These are phyloP conservation scores for Spencermartinsiella ligniputridi DNA, from an alignment of 1,139 yeast species.

Conservation along the genomic window DNA sequence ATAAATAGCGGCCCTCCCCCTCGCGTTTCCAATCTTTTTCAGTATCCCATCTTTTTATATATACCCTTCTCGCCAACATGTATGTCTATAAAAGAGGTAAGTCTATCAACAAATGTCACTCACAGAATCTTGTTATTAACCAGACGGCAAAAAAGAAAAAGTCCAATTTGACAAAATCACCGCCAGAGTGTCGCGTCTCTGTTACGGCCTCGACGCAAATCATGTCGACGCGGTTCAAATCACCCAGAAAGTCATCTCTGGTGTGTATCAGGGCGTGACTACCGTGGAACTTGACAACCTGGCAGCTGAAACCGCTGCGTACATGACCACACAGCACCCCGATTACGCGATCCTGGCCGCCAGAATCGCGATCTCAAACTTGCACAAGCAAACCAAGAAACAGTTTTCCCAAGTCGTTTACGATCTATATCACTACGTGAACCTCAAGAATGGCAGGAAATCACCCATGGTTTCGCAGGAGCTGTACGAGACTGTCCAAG, in stretches of 20 bases:
- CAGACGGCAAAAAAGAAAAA: conserved; percentile 76
- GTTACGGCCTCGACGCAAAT: conserved; percentile 77
- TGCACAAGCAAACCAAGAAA: conserved; percentile 91
- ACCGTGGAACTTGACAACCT: conserved; percentile 88
- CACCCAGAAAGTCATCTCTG: conserved; percentile 83
- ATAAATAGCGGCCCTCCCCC: conserved; percentile 3
- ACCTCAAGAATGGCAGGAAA: conserved; percentile 68
- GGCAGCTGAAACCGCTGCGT: conserved; percentile 96
- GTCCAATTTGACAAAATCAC: conserved; percentile 77
- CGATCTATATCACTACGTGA: conserved; percentile 67
- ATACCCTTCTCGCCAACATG: conserved; percentile 37
- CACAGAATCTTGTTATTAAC: not conserved
- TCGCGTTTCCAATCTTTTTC: conserved; percentile 3
- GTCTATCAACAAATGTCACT: not conserved
- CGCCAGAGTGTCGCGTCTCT: conserved; percentile 59
- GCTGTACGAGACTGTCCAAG: conserved; percentile 57
- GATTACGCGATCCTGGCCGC: conserved; percentile 95
- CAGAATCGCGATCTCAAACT: conserved; percentile 84
- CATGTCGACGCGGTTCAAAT: conserved; percentile 87
- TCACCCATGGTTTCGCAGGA: conserved; percentile 83
- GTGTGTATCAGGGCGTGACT: conserved; percentile 94
- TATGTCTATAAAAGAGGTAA: conserved; percentile 48
- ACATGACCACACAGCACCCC: conserved; percentile 94
- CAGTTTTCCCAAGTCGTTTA: conserved; percentile 76
- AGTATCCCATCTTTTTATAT: not conserved